Conservation (phyloP, 2,329 filamentous ascomycete genomes). For the Calonectria hongkongensis region DNA sequence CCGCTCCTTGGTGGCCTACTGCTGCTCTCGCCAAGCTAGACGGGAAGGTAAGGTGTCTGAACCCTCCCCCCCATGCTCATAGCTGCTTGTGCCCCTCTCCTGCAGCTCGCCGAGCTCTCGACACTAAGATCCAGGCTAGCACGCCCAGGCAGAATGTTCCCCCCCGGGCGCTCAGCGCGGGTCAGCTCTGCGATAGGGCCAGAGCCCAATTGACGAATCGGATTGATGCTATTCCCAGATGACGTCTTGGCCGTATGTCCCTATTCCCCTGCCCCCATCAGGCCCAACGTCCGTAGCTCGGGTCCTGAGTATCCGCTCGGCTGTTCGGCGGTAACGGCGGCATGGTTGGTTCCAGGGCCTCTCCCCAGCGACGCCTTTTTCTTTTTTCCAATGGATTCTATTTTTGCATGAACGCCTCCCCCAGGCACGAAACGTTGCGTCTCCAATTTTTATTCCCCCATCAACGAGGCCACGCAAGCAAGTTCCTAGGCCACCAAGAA, state of each 20-base stretch:
- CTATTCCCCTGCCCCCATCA: background rate
- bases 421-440: constrained; percentile 1
- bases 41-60: background rate
- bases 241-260: background rate
- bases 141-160: background rate
- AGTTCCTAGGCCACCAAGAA: background rate
- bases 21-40: background rate
- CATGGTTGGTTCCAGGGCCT: background rate
- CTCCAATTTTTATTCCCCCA: constrained; percentile 20
- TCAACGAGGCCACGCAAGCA: constrained; percentile 33
- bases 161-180: constrained; percentile 19
- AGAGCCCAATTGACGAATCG: constrained; percentile 18
- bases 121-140: constrained; percentile 4
- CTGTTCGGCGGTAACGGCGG: constrained; percentile 23
- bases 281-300: background rate
- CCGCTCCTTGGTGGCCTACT: background rate
- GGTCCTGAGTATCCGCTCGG: background rate
- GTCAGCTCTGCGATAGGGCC: constrained; percentile 9
- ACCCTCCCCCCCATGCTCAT: background rate
- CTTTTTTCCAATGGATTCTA: background rate
- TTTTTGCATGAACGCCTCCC: constrained; percentile 26
- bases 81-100: constrained; percentile 16
- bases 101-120: constrained; percentile 30
- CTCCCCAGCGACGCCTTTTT: background rate
- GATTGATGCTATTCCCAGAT: constrained; percentile 23